These are phyloP conservation scores for Yamadazyma sp. DNA, from an alignment of 805 yeast species.

Conservation along the genomic window DNA sequence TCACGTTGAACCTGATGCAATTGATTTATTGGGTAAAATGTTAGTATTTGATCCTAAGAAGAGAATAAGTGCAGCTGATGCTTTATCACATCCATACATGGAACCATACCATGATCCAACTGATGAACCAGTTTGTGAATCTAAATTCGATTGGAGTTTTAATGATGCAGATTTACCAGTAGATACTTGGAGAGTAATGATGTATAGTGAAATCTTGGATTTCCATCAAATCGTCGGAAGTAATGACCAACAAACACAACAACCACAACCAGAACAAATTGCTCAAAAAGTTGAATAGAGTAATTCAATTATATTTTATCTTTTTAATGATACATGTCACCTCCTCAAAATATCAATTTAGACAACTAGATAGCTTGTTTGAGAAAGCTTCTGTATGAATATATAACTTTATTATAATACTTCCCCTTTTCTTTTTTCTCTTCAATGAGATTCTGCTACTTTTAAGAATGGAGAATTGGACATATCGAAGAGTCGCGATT, in stretches of 20 bases:
- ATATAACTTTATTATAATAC: no score
- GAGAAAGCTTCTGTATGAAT: no score
- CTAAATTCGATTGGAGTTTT: constrained; percentile 95
- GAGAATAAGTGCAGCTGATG: constrained; percentile 89
- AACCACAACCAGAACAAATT: constrained; percentile 11
- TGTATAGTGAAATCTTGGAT: constrained; percentile 95
- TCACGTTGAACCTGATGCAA: constrained; percentile 76
- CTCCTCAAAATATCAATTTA: background rate
- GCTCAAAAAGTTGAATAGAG: constrained; percentile 11
- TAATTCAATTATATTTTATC: background rate
- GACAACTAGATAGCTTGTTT: no score
- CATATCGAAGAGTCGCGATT: no score
- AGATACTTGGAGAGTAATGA: constrained; percentile 98
- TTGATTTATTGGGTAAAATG: constrained; percentile 85
- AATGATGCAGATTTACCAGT: constrained; percentile 97
- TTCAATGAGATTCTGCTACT: no score
- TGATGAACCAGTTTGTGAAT: constrained; percentile 93
- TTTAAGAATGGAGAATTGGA: no score
- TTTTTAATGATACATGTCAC: constrained; percentile 1
- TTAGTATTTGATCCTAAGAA: constrained; percentile 92
- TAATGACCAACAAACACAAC: constrained; percentile 19
- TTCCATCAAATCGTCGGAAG: constrained; percentile 82
- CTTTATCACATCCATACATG: constrained; percentile 85
- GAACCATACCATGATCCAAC: constrained; percentile 96
- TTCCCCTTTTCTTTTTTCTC: no score